Percentiles rank a stretch among this genome's conserved stretches.
These are phyloP conservation scores for Asterophora lycoperdoides DNA, from an alignment of 768 basidiomycete species.

Conservation along the genomic window DNA sequence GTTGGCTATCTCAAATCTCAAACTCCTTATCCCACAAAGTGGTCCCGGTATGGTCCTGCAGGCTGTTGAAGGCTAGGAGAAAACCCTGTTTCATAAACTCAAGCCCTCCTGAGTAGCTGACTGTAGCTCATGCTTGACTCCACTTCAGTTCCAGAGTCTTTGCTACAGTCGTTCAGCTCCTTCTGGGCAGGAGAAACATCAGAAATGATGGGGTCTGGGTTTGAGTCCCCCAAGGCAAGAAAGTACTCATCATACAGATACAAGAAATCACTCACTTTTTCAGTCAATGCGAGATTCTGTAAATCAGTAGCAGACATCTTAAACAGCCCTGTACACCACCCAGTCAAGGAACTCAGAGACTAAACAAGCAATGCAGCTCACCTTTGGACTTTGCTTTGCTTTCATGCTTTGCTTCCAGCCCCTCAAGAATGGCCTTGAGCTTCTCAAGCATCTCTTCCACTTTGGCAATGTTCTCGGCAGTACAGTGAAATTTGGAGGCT, in stretches of 20 bases:
- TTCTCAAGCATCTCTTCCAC: not conserved
- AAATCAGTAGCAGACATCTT: slow-evolving; percentile 8
- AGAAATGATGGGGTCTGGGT: not conserved
- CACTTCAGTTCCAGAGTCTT: slow-evolving; percentile 8
- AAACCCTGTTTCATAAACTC: slow-evolving; percentile 9
- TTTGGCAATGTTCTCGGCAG: not conserved
- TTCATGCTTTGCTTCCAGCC: not conserved
- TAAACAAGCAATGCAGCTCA: not conserved
- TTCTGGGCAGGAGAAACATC: slow-evolving; percentile 9
- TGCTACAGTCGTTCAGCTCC: slow-evolving; percentile 12
- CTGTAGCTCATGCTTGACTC: slow-evolving; percentile 8
- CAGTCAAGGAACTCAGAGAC: not conserved
- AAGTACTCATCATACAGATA: slow-evolving; percentile 10
- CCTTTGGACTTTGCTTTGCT: not conserved
- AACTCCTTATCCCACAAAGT: slow-evolving; percentile 18
- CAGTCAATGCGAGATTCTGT: slow-evolving; percentile 7
- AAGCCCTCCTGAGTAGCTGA: slow-evolving; percentile 9
- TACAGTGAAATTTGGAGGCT: slow-evolving; percentile 2
- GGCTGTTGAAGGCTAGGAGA: slow-evolving; percentile 20
- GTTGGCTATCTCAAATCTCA: not conserved
- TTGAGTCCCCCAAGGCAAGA: not conserved
- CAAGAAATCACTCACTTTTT: slow-evolving; percentile 4
- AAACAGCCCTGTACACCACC: slow-evolving; percentile 1
- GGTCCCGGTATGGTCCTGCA: slow-evolving; percentile 15
- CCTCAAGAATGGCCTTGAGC: slow-evolving; percentile 6